Evolutionary conservation across 345 rosid genomes (phyloP).

Genomic region (Syzygium oleosum): DNA sequence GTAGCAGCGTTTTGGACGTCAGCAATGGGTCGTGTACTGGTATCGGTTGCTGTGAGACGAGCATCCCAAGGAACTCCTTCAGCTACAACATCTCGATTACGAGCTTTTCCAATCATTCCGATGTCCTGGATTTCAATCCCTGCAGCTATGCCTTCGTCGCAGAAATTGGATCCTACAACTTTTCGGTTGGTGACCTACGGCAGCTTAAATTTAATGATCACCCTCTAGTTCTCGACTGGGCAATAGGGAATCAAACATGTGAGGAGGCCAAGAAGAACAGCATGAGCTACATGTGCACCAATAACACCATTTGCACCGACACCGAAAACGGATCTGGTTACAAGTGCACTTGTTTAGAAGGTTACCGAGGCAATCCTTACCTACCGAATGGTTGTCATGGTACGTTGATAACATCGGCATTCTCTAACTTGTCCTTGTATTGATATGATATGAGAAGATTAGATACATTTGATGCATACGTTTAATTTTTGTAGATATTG

Average conservation of each 20-base stretch:
- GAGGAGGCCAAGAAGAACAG: not conserved
- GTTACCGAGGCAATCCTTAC: conserved; percentile 12
- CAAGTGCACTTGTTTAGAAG: not conserved
- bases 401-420: not conserved
- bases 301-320: not conserved
- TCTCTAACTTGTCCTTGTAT: no score
- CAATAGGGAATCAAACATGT: conserved; percentile 4
- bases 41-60: conserved; percentile 27
- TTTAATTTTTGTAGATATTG: no score
- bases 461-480: no score
- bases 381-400: not conserved
- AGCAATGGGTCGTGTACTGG: conserved; percentile 9
- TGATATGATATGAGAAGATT: no score
- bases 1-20: not conserved
- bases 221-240: conserved; percentile 22
- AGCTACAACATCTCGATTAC: fast-evolving
- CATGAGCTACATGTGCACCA: not conserved
- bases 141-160: conserved; percentile 22
- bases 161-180: not conserved
- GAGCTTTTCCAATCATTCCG: not conserved
- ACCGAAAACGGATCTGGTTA: not conserved
- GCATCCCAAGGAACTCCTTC: conserved; percentile 6
- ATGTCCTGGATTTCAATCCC: conserved; percentile 2
- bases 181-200: not conserved
- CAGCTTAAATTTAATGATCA: not conserved